phyloP scores from a whole-genome alignment of 176 grass and related monocot species.

The Carex myosuroides region DNA sequence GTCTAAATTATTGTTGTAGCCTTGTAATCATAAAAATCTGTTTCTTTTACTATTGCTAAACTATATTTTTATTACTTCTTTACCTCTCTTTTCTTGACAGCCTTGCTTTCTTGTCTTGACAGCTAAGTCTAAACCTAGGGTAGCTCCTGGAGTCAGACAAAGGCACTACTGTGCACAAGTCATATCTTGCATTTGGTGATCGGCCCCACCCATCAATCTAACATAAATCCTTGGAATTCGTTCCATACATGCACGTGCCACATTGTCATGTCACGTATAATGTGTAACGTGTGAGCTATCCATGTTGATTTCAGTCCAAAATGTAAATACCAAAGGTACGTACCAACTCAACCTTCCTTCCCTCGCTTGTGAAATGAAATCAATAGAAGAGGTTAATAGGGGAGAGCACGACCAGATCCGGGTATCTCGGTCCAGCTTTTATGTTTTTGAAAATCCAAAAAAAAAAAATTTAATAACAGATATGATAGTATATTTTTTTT shows the following conservation, averaged over 20 bases:
- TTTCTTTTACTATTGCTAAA: not conserved
- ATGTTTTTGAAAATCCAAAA: not conserved
- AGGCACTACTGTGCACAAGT: conserved; percentile 7
- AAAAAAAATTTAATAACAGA: too few relatives aligned
- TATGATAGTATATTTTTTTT: too few relatives aligned
- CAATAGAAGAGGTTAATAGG: not conserved
- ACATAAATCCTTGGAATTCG: not conserved
- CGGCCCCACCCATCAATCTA: not conserved
- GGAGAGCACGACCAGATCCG: conserved; percentile 35
- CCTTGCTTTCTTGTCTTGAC: not conserved
- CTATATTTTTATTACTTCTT: not conserved
- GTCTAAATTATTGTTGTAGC: not conserved
- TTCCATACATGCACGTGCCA: not conserved
- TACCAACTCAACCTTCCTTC: not conserved
- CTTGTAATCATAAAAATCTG: not conserved
- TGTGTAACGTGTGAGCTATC: not conserved
- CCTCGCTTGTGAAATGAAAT: not conserved
- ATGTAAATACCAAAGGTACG: not conserved
- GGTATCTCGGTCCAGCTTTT: conserved; percentile 22
- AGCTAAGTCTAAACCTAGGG: not conserved
- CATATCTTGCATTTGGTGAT: not conserved
- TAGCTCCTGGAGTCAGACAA: conserved; percentile 1
- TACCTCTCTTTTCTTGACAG: not conserved
- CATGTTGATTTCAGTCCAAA: not conserved
- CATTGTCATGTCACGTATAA: not conserved